Percentiles rank a stretch among this genome's conserved stretches.
phyloP scores from a whole-genome alignment of 2,329 filamentous ascomycete genomes.

The Plenodomus lindquistii region DNA sequence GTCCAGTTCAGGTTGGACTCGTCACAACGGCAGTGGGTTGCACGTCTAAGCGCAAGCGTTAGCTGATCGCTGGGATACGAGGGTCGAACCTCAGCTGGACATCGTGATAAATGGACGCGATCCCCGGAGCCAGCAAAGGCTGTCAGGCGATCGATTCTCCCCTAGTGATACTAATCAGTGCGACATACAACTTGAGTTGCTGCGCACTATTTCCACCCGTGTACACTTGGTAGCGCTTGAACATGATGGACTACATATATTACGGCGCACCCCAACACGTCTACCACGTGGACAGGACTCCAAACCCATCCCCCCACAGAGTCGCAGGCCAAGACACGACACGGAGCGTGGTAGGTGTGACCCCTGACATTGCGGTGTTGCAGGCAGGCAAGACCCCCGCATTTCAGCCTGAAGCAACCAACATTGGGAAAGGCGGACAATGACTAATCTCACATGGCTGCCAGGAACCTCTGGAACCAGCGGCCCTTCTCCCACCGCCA shows the following conservation, averaged over 20 bases:
- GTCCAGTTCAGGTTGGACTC: neutral
- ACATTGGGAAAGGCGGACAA: neutral
- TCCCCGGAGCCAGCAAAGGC: neutral
- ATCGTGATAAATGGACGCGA: neutral
- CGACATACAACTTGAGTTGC: neutral
- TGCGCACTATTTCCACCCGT: neutral
- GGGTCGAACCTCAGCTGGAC: neutral
- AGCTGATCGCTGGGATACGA: neutral
- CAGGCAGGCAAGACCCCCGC: slow-evolving; percentile 11
- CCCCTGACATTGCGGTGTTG: neutral
- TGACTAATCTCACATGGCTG: slow-evolving; percentile 24
- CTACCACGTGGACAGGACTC: slow-evolving; percentile 52
- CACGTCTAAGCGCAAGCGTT: neutral
- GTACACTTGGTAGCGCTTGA: slow-evolving; percentile 1
- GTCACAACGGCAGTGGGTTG: neutral
- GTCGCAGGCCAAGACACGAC: slow-evolving; percentile 45
- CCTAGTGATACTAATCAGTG: neutral
- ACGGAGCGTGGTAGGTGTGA: slow-evolving; percentile 38
- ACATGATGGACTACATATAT: slow-evolving; percentile 61
- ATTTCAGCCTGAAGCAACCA: slow-evolving; percentile 6
- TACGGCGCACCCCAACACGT: slow-evolving; percentile 52
- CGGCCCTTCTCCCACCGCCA: slow-evolving; percentile 25
- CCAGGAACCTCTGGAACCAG: slow-evolving; percentile 51
- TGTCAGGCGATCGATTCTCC: too few relatives aligned
- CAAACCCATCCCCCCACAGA: slow-evolving; percentile 35